Percentiles rank a stretch among this genome's conserved stretches.
phyloP scores from a whole-genome alignment of 345 rosid species.

The Linum usitatissimum region DNA sequence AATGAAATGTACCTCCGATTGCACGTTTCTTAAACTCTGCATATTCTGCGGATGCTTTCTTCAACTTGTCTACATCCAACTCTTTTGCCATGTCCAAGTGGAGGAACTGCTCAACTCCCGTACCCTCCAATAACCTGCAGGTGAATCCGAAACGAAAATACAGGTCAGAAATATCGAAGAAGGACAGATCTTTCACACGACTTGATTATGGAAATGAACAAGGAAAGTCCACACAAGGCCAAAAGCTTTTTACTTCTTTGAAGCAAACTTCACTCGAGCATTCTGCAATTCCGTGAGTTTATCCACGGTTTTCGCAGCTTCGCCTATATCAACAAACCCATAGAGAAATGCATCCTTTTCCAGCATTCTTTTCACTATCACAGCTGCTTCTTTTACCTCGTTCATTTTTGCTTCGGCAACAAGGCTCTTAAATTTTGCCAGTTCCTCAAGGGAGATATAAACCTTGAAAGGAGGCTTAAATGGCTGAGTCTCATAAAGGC shows the following conservation, averaged over 20 bases:
- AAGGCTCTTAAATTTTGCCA: slow-evolving; percentile 52
- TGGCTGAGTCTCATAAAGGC: slow-evolving; percentile 76
- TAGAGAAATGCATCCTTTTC: slow-evolving; percentile 52
- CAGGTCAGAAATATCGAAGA: slow-evolving; percentile 2
- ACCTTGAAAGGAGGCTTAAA: slow-evolving; percentile 66
- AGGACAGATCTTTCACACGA: background rate
- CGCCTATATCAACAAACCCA: slow-evolving; percentile 56
- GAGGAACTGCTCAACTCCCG: slow-evolving; percentile 51
- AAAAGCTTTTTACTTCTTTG: slow-evolving; percentile 38
- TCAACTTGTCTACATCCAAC: slow-evolving; percentile 37
- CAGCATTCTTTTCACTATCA: slow-evolving; percentile 57
- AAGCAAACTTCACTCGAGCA: slow-evolving; percentile 46
- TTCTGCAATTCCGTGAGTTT: slow-evolving; percentile 45
- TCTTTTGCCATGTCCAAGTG: slow-evolving; percentile 64
- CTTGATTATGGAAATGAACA: background rate
- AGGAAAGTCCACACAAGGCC: background rate
- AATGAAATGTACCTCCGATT: slow-evolving; percentile 36
- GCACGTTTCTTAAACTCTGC: slow-evolving; percentile 61
- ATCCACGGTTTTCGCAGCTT: slow-evolving; percentile 34
- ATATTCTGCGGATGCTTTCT: slow-evolving; percentile 45
- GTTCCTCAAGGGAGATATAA: slow-evolving; percentile 67
- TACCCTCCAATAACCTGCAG: slow-evolving; percentile 42
- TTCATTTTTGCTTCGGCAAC: slow-evolving; percentile 43
- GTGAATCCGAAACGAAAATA: slow-evolving; percentile 11
- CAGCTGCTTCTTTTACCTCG: slow-evolving; percentile 35